Base-by-base conservation (phyloP, 345 rosid genomes). In the Diplotaxis tenuifolia region DNA sequence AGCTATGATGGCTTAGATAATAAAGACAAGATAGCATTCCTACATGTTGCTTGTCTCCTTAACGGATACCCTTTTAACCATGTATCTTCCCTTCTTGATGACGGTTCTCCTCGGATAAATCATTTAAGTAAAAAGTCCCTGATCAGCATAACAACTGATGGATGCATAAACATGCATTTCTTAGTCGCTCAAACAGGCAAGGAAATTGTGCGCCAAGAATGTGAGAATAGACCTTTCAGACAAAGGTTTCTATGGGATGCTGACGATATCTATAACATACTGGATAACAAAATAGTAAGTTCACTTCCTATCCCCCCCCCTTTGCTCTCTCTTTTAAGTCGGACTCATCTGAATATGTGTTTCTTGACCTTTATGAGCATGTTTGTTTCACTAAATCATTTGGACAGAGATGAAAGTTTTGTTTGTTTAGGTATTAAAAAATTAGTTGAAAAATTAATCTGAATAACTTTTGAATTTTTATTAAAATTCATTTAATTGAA, bases 21-120 rank as follows among this genome's bases (percentile, higher is more conserved):
- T 0, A 0, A 7, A 0, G 71, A 73, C 19, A 15, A 68, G 42
- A 10, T 1, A 0, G 56, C 65, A 0, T 78, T 78, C 20, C 34
- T 78, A 12, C 32, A 15, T 15, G 63, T 78, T n/a, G 70, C 77
- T 0, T 72, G 74, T 67, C 62, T 78, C 12, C n/a, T 72, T 21
- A 78, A 72, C 2, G 47, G 74, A 31, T 31, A 68, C 9, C 16
- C 22, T 5, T 4, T 36, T 1, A 5, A 7, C n/a, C 63, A 23
- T 68, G 63, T 55, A 1, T 4, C 5, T 5, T 10, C 50, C 2
- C 5, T 78, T 16, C 9, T 55, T 12, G 62, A 54, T 16, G 20
- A 9, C 2, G 34, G 74, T 9, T 23, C 1, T 2, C 14, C 25
- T 2, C 71, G 74, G 58, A 27, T 78, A 3, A 38, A 58, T 7